Base-by-base conservation (phyloP, 768 basidiomycete genomes). In the Austroboletus festivus region DNA sequence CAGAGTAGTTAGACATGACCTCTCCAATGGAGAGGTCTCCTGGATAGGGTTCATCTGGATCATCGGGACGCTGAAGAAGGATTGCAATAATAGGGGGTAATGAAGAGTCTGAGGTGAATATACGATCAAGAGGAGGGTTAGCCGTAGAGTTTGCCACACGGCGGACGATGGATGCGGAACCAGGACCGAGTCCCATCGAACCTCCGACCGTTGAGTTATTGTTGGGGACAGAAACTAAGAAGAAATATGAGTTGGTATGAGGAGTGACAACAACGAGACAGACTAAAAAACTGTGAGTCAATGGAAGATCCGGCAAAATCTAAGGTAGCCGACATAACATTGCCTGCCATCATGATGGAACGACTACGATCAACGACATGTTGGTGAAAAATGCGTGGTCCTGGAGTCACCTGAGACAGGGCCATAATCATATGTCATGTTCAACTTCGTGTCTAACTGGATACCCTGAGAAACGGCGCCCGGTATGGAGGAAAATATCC, bases 21-120 rank as follows among this genome's bases (percentile, higher is more conserved):
- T 84, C 82, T 16, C 82, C 81, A 15, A 89, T 67, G 3, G 85
- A 79, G 41, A 89, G 68, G 46, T 80, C 75, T 4, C 88, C 87
- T 1, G 76, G 76, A 41, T 76, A 78, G 10, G 61, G 68, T 34
- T 78, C 71, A 1, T 67, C 65, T 11, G 79, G 77, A 57, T 82
- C 84, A 50, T 77, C 66, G 11, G 74, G 68, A 21, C 88, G 79
- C 24, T 80, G 79, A 22, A 90, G 75, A 26, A 84, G 74, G 50
- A 89, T 69, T 0, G 84, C 78, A 46, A 89, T 71, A 53, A 68
- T 78, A 59, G 86, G 85, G 0, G 82, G 76, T 2, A 79, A 68
- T n/a, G 77, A 69, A 9, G 68, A 65, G 58, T 87, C 74, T 54
- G 81, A 77, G 7, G 66, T 60, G 62, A 90, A 89, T 51, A 86